Evolutionary conservation across 2,329 filamentous ascomycete species (phyloP).

Genomic region (Cryphonectria nitschkei): DNA sequence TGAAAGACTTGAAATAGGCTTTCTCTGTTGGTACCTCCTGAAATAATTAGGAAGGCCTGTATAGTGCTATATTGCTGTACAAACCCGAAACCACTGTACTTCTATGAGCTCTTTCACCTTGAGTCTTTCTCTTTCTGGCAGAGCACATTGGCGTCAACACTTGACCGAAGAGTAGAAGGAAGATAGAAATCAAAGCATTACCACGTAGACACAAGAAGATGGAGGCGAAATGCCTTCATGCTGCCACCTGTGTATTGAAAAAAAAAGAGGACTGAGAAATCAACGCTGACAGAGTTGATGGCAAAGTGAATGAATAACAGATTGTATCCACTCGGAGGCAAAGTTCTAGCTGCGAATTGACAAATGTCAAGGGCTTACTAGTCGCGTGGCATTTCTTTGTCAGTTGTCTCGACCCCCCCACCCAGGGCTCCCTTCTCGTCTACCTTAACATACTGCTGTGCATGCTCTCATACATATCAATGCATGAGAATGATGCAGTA

Average conservation of each 20-base stretch:
- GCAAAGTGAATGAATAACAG: background rate
- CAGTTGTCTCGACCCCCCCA: conserved; percentile 20
- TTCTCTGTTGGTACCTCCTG: background rate
- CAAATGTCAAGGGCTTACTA: conserved; percentile 17
- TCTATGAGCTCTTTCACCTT: background rate
- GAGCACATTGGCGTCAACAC: background rate
- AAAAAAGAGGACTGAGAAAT: background rate
- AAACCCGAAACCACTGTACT: background rate
- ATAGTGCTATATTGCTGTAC: background rate
- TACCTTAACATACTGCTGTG: conserved; percentile 11
- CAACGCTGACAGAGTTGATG: background rate
- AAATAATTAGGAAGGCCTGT: too few relatives aligned
- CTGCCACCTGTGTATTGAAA: background rate
- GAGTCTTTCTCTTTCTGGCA: background rate
- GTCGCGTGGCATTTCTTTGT: conserved; percentile 27
- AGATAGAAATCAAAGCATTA: background rate
- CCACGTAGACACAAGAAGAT: background rate
- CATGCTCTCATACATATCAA: conserved; percentile 12
- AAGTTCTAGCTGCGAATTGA: conserved; percentile 16
- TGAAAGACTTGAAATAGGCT: background rate
- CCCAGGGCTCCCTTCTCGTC: background rate
- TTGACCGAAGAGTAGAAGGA: background rate
- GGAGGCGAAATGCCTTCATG: background rate
- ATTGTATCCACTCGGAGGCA: conserved; percentile 4
- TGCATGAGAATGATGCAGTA: conserved; percentile 1